Evolutionary conservation across 345 rosid genomes (phyloP).

Genomic region (Heritiera fomes): DNA sequence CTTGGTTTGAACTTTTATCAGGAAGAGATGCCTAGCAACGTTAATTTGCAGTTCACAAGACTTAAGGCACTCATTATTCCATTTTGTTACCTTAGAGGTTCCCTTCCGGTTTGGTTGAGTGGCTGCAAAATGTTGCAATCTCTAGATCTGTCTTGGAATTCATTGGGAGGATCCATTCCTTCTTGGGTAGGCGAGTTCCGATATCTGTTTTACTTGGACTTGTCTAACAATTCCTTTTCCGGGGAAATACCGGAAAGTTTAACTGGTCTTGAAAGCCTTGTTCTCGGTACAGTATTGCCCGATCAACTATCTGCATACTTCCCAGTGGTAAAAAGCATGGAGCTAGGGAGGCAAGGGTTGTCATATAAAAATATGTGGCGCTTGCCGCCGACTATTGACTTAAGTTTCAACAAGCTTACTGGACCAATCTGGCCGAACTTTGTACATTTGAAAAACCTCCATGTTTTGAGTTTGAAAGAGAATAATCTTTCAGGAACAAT

Average conservation of each 20-base stretch:
- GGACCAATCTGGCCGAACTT: constrained; percentile 29
- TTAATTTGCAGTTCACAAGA: neutral
- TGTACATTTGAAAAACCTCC: constrained; percentile 19
- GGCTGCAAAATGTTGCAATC: neutral
- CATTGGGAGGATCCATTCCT: constrained; percentile 4
- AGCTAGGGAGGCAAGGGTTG: neutral
- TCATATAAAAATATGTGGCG: constrained; percentile 12
- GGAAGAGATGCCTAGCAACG: constrained; percentile 10
- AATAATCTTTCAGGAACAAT: constrained; percentile 20
- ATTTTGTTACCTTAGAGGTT: neutral
- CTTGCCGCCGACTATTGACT: constrained; percentile 32
- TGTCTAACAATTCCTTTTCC: constrained; percentile 33
- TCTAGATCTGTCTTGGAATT: constrained; percentile 15
- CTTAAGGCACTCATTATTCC: constrained; percentile 5
- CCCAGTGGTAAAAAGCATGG: neutral
- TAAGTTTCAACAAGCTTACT: constrained; percentile 23
- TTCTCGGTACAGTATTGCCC: neutral
- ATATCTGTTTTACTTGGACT: constrained; percentile 33
- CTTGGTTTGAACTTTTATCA: neutral
- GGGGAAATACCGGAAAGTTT: constrained; percentile 33
- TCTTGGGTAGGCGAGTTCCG: constrained; percentile 17
- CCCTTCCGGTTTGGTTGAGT: constrained; percentile 7
- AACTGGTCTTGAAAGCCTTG: constrained; percentile 20
- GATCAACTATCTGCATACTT: neutral
- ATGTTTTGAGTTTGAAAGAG: constrained; percentile 7